Conservation (phyloP, 306 rosid species). For the Vachellia collinsii region DNA sequence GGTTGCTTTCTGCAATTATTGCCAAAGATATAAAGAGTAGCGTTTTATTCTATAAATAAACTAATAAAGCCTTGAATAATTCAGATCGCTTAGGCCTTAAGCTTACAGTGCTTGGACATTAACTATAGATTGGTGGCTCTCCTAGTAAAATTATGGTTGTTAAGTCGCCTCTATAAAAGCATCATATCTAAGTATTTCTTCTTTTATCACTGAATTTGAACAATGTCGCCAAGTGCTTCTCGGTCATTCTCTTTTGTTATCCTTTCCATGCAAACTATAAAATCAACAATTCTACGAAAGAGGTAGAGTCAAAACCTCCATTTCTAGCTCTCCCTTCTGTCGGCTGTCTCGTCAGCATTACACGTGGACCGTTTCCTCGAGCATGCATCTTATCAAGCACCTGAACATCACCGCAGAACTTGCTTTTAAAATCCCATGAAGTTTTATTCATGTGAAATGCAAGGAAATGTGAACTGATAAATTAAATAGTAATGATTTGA, state of each 20-base stretch:
- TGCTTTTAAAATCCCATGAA: constrained; percentile 15
- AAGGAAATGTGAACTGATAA: neutral
- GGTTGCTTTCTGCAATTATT: neutral
- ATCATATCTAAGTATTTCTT: neutral
- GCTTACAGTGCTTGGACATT: neutral
- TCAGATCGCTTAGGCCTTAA: neutral
- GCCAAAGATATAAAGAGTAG: neutral
- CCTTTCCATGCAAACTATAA: neutral
- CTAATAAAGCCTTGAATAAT: neutral
- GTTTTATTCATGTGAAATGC: constrained; percentile 18
- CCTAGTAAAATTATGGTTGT: neutral
- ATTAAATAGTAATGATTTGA: constrained; percentile 6
- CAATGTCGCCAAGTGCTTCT: neutral
- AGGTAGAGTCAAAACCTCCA: constrained; percentile 67
- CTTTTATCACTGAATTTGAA: neutral
- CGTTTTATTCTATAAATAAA: neutral
- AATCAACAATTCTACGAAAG: constrained; percentile 5
- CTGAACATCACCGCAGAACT: constrained; percentile 45
- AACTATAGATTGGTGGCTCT: neutral
- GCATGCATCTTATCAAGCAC: constrained; percentile 98
- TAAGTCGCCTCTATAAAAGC: neutral
- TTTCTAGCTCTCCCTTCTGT: constrained; percentile 93
- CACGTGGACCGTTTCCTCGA: constrained; percentile 83
- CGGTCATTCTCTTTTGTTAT: neutral
- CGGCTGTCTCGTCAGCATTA: constrained; percentile 83